Evolutionary conservation across 2,329 filamentous ascomycete species (phyloP).

Genomic region (Microsporum canis): DNA sequence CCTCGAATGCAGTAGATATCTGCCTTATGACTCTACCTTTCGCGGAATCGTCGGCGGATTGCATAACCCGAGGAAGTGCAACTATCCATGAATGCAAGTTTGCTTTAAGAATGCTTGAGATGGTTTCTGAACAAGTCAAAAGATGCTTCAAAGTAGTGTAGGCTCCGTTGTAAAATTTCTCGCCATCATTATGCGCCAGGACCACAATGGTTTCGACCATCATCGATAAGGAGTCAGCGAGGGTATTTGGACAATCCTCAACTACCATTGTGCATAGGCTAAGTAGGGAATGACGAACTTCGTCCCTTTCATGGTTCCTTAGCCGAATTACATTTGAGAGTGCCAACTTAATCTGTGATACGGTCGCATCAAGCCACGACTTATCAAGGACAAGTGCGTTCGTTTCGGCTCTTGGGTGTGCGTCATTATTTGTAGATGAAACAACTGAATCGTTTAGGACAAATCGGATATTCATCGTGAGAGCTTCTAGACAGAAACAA

Average conservation of each 20-base stretch:
- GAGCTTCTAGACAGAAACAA: conserved; percentile 46
- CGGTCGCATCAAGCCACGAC: conserved; percentile 70
- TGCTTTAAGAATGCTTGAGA: conserved; percentile 53
- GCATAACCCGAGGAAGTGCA: conserved; percentile 70
- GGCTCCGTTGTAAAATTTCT: conserved; percentile 28
- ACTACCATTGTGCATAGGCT: conserved; percentile 62
- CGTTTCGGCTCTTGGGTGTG: conserved; percentile 21
- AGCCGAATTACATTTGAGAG: conserved; percentile 66
- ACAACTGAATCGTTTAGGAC: conserved; percentile 39
- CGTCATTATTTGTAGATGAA: conserved; percentile 9
- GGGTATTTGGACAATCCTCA: conserved; percentile 63
- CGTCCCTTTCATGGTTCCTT: conserved; percentile 55
- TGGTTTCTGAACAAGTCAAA: conserved; percentile 48
- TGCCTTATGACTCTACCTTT: conserved; percentile 64
- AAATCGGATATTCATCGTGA: conserved; percentile 38
- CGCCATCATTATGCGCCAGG: conserved; percentile 44
- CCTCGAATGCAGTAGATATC: conserved; percentile 59
- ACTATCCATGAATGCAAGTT: conserved; percentile 71
- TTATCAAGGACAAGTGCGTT: conserved; percentile 34
- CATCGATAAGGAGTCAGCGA: conserved; percentile 57
- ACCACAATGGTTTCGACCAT: conserved; percentile 73
- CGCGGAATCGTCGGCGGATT: conserved; percentile 65
- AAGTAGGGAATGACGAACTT: conserved; percentile 58
- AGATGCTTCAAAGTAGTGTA: conserved; percentile 46
- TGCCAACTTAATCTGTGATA: conserved; percentile 70